Percentiles rank a stretch among this genome's conserved stretches.
Conservation (phyloP, 768 basidiomycete genomes). For the Naganishia kalamii region DNA sequence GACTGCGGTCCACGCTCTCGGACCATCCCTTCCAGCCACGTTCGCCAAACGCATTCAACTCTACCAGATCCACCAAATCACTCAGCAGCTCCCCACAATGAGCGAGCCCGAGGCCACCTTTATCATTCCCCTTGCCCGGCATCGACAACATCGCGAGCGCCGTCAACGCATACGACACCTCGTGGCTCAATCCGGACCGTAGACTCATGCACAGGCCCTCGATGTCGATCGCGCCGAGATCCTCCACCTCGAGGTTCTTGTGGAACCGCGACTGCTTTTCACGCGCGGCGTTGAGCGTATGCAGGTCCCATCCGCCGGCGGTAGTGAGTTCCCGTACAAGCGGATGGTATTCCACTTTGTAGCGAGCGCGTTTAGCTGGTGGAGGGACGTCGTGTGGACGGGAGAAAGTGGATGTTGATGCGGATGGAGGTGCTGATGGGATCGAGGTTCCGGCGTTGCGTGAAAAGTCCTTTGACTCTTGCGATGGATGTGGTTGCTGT, state of each 20-base stretch:
- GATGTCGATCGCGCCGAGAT: conserved; percentile 83
- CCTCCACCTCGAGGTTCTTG: conserved; percentile 38
- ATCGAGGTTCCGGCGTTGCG: too few species aligned
- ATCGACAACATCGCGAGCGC: conserved; percentile 66
- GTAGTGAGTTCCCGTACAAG: conserved; percentile 67
- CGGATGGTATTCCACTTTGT: conserved; percentile 84
- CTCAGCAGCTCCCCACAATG: conserved; percentile 75
- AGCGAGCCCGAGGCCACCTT: conserved; percentile 49
- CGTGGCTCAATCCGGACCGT: conserved; percentile 72
- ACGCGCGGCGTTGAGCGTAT: conserved; percentile 54
- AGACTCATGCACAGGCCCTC: conserved; percentile 90
- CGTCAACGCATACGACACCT: conserved; percentile 83
- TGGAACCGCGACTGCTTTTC: neutral
- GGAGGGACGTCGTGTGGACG: conserved; percentile 7
- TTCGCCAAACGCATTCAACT: conserved; percentile 66
- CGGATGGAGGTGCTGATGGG: neutral
- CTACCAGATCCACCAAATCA: conserved; percentile 77
- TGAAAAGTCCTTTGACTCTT: too few species aligned
- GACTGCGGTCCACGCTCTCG: conserved; percentile 30
- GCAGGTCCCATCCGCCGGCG: conserved; percentile 73
- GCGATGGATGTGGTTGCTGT: too few species aligned
- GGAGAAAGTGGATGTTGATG: neutral
- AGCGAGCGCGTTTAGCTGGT: conserved; percentile 51
- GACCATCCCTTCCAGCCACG: conserved; percentile 42
- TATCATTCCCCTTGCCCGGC: conserved; percentile 40